phyloP scores from a whole-genome alignment of 1,139 yeast species.

The Hanseniaspora sp. region DNA sequence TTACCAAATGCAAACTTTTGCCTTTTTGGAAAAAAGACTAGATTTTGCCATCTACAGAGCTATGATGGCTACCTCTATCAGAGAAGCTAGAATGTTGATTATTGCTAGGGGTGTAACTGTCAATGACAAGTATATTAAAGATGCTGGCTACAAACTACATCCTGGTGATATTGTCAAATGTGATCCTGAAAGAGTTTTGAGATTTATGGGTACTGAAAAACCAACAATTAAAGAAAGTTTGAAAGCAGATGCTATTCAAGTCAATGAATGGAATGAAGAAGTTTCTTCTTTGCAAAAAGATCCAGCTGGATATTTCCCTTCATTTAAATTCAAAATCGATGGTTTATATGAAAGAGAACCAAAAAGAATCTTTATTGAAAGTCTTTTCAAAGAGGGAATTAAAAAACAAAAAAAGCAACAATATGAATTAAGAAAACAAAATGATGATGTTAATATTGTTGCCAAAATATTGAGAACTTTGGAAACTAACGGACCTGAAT shows the following conservation, averaged over 20 bases:
- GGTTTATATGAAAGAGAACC: conserved; percentile 28
- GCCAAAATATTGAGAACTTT: conserved; percentile 22
- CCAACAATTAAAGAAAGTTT: conserved; percentile 63
- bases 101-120: conserved; percentile 74
- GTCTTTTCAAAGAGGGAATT: conserved; percentile 20
- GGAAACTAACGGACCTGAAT: conserved; percentile 25
- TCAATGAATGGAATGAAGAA: conserved; percentile 62
- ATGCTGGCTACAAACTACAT: conserved; percentile 66
- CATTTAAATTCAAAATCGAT: conserved; percentile 29
- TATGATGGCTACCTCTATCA: conserved; percentile 82
- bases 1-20: conserved; percentile 76
- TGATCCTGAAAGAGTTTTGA: conserved; percentile 72
- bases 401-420: conserved; percentile 17
- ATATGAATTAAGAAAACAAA: conserved; percentile 27
- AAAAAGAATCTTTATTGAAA: conserved; percentile 15
- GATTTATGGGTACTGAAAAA: conserved; percentile 74
- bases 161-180: conserved; percentile 85
- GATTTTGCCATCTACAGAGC: conserved; percentile 86
- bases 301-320: conserved; percentile 17
- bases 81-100: conserved; percentile 89
- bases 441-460: conserved; percentile 29
- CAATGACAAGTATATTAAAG: conserved; percentile 65
- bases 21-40: conserved; percentile 74
- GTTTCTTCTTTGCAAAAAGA: conserved; percentile 40
- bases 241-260: conserved; percentile 58